Evolutionary conservation across 768 basidiomycete species (phyloP).

Genomic region (Coprinellus micaceus): DNA sequence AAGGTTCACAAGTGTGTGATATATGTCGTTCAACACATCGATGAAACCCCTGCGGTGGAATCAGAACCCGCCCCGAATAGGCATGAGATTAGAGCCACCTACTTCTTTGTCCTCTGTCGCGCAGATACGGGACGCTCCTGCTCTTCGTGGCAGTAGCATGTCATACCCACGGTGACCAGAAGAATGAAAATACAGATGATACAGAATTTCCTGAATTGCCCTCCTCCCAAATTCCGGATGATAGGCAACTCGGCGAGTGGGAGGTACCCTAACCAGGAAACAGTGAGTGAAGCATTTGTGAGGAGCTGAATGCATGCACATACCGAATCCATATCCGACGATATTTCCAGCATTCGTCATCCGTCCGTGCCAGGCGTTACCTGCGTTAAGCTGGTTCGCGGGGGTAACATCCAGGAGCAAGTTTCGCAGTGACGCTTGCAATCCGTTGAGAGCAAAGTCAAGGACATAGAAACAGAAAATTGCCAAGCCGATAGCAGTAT

Average conservation of each 20-base stretch:
- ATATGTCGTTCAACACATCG: constrained; percentile 81
- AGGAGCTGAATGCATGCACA: constrained; percentile 16
- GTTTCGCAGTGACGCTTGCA: constrained; percentile 90
- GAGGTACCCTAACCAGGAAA: constrained; percentile 62
- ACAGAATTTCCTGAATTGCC: constrained; percentile 96
- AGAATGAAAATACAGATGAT: constrained; percentile 79
- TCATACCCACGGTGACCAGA: constrained; percentile 78
- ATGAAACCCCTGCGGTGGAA: constrained; percentile 45
- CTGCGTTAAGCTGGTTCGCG: constrained; percentile 83
- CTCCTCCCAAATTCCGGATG: constrained; percentile 78
- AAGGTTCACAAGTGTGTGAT: constrained; percentile 64
- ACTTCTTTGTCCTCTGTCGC: constrained; percentile 33
- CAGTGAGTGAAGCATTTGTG: constrained; percentile 9
- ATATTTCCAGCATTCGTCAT: constrained; percentile 98
- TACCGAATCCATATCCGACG: constrained; percentile 88
- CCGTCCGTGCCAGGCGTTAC: constrained; percentile 96
- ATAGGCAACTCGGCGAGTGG: constrained; percentile 80
- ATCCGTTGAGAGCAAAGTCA: constrained; percentile 95
- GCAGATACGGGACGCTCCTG: constrained; percentile 51
- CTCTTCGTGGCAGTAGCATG: constrained; percentile 84
- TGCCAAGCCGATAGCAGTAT: constrained; percentile 79
- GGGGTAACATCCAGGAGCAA: constrained; percentile 91
- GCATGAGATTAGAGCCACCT: constrained; percentile 16
- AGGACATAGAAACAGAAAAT: constrained; percentile 88
- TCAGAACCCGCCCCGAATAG: neutral